These are phyloP conservation scores for Exophiala sp. DNA, from an alignment of 2,329 filamentous ascomycete genomes.

Conservation along the genomic window DNA sequence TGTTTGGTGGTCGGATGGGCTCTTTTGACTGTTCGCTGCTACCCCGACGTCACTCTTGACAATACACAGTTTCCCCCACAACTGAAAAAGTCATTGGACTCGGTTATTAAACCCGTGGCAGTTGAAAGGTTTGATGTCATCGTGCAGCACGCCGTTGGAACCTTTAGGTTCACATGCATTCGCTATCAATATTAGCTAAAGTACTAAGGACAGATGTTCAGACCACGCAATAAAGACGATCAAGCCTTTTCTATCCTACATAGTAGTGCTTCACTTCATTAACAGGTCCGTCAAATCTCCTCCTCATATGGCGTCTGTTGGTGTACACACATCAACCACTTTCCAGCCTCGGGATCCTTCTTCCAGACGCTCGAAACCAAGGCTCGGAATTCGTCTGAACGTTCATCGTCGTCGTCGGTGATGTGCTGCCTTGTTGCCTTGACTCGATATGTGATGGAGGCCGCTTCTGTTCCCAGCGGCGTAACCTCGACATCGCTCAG, in stretches of 20 bases:
- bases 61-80: constrained; percentile 8
- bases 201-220: too few relatives aligned
- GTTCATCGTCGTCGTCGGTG: constrained; percentile 19
- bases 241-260: background rate
- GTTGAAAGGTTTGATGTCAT: constrained; percentile 14
- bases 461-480: constrained; percentile 22
- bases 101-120: constrained; percentile 4
- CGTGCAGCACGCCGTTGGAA: constrained; percentile 3
- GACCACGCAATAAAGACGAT: background rate
- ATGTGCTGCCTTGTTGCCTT: constrained; percentile 23
- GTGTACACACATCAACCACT: constrained; percentile 26
- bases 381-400: constrained; percentile 24
- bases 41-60: constrained; percentile 15
- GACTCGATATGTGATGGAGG: constrained; percentile 26
- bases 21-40: background rate
- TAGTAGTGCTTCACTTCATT: background rate
- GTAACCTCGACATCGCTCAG: constrained; percentile 25
- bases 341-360: constrained; percentile 24
- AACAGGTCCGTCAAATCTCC: constrained; percentile 3
- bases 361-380: constrained; percentile 27
- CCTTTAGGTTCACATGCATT: background rate
- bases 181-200: background rate
- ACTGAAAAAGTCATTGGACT: constrained; percentile 6
- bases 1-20: background rate
- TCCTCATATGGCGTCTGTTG: constrained; percentile 28